Conservation (phyloP, 192 early-diverging fungal genomes). For the Coemansia sp. region DNA sequence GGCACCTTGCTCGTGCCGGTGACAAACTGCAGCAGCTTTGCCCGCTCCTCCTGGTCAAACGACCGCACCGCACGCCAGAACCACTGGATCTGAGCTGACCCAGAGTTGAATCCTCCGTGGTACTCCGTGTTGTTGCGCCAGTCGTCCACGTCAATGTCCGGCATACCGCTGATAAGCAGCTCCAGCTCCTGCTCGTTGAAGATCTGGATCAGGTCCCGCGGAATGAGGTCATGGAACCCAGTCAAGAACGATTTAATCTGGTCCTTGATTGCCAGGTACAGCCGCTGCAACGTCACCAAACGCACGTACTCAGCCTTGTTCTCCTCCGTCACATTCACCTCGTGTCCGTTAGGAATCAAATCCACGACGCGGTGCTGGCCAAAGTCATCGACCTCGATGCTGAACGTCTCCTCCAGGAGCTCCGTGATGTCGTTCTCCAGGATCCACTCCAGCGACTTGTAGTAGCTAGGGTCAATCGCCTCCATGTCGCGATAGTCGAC, state of each 20-base stretch:
- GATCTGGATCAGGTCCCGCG: slow-evolving; percentile 88
- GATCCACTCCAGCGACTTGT: slow-evolving; percentile 98
- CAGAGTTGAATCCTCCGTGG: slow-evolving; percentile 83
- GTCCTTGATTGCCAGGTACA: slow-evolving; percentile 90
- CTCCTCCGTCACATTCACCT: slow-evolving; percentile 90
- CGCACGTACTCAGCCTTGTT: slow-evolving; percentile 98
- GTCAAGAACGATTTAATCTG: slow-evolving; percentile 93
- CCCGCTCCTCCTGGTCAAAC: slow-evolving; percentile 97
- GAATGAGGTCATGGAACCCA: slow-evolving; percentile 97
- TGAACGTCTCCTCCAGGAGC: slow-evolving; percentile 94
- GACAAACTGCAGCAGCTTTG: slow-evolving; percentile 96
- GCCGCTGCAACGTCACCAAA: slow-evolving; percentile 89
- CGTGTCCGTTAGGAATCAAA: slow-evolving; percentile 83
- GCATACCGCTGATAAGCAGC: slow-evolving; percentile 96
- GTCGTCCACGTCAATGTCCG: slow-evolving; percentile 99
- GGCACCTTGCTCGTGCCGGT: slow-evolving; percentile 99
- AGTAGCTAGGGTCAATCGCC: slow-evolving; percentile 95
- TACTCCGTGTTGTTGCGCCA: slow-evolving; percentile 99
- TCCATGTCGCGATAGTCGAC: slow-evolving; percentile 99
- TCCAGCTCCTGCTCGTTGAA: slow-evolving; percentile 99
- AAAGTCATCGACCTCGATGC: slow-evolving; percentile 92
- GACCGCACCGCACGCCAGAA: slow-evolving; percentile 98
- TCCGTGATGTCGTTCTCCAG: slow-evolving; percentile 95
- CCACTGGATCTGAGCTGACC: slow-evolving; percentile 94
- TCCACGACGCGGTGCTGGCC: slow-evolving; percentile 86